A percentile compares a stretch with the other conserved stretches of the same genome.
These are phyloP conservation scores for Kwoniella pini DNA, from an alignment of 768 basidiomycete species.

Conservation along the genomic window DNA sequence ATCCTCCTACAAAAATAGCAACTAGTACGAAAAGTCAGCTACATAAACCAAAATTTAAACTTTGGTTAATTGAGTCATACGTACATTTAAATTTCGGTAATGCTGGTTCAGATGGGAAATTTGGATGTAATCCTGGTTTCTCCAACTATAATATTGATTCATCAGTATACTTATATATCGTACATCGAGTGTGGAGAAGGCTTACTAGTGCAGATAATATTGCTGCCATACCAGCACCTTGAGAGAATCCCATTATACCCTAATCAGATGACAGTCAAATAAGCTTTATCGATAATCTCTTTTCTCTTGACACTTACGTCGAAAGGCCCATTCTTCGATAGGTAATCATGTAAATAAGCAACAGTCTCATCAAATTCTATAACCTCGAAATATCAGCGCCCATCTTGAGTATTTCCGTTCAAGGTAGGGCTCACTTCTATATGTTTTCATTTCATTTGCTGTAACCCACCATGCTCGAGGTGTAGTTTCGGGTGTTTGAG, in stretches of 20 bases:
- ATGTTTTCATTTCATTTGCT: constrained; percentile 38
- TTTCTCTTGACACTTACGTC: constrained; percentile 32
- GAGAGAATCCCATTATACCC: constrained; percentile 54
- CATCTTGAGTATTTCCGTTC: background rate
- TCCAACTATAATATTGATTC: constrained; percentile 45
- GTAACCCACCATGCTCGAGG: constrained; percentile 52
- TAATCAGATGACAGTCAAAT: background rate
- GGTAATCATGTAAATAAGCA: constrained; percentile 43
- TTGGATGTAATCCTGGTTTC: constrained; percentile 43
- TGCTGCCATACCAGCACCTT: constrained; percentile 54
- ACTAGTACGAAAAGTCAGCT: no score
- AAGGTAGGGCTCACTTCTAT: constrained; percentile 26
- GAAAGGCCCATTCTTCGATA: constrained; percentile 45
- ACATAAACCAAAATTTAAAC: no score
- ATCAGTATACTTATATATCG: background rate
- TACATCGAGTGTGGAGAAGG: background rate
- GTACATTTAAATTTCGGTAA: constrained; percentile 50
- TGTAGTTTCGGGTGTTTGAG: constrained; percentile 51
- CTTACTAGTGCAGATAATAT: constrained; percentile 47
- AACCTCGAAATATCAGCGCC: background rate
- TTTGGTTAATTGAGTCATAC: no score
- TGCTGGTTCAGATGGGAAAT: constrained; percentile 37
- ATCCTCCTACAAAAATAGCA: constrained; percentile 50
- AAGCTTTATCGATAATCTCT: background rate
- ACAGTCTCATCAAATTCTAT: constrained; percentile 49